These are phyloP conservation scores for Cyclotella sp. DNA, from an alignment of 108 stramenopile genomes.

Conservation along the genomic window DNA sequence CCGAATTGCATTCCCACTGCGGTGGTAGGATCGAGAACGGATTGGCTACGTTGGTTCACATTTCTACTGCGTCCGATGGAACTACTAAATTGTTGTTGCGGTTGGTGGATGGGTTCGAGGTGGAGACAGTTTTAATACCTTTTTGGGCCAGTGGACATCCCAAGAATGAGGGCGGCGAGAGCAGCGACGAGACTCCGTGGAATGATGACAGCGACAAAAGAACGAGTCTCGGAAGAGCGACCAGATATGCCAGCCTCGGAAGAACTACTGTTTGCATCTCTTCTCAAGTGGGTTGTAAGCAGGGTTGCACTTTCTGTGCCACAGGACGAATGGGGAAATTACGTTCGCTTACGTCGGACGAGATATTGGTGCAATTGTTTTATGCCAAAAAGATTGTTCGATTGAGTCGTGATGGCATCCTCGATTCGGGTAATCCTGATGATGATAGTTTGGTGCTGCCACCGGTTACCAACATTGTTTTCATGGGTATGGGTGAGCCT, in stretches of 20 bases:
- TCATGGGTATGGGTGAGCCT: slow-evolving; percentile 92
- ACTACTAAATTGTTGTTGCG: slow-evolving; percentile 58
- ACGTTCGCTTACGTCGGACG: slow-evolving; percentile 65
- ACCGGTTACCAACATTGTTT: slow-evolving; percentile 75
- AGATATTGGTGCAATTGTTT: slow-evolving; percentile 83
- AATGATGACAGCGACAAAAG: background rate
- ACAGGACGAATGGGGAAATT: slow-evolving; percentile 87
- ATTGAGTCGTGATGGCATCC: slow-evolving; percentile 7
- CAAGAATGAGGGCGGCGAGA: background rate
- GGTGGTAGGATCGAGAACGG: slow-evolving; percentile 69
- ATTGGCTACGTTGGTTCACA: slow-evolving; percentile 64
- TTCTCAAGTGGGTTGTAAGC: slow-evolving; percentile 91
- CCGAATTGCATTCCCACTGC: slow-evolving; percentile 48
- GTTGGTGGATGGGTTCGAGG: slow-evolving; percentile 45
- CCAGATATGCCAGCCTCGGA: slow-evolving; percentile 10
- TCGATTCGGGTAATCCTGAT: background rate
- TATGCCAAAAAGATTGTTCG: slow-evolving; percentile 69
- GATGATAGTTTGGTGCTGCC: slow-evolving; percentile 31
- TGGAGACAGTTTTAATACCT: slow-evolving; percentile 48
- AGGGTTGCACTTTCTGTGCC: slow-evolving; percentile 89
- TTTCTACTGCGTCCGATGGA: slow-evolving; percentile 54
- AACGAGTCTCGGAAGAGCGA: background rate
- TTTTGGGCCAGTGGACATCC: slow-evolving; percentile 23
- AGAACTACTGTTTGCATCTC: slow-evolving; percentile 75
- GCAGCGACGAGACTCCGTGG: background rate